Evolutionary conservation across 345 rosid species (phyloP).

Genomic region (Melaleuca alternifolia): DNA sequence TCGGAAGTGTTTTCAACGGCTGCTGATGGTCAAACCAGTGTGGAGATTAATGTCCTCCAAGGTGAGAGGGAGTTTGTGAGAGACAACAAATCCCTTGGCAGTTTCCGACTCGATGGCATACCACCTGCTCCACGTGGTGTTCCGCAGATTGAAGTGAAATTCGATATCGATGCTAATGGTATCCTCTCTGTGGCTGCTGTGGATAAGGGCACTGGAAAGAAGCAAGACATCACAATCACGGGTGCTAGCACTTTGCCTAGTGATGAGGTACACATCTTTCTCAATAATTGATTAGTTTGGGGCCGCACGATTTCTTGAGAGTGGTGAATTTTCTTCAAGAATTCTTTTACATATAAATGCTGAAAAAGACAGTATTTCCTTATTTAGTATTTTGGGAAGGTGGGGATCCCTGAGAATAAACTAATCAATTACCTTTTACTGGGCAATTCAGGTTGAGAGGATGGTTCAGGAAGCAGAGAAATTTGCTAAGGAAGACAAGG

Average conservation of each 20-base stretch:
- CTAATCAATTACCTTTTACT: not conserved
- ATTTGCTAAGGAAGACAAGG: conserved; percentile 83
- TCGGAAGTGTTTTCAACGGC: conserved; percentile 99
- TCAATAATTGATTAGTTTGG: not conserved
- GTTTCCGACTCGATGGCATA: conserved; percentile 46
- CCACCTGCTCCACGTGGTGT: conserved; percentile 50
- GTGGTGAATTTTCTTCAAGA: not conserved
- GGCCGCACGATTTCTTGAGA: not conserved
- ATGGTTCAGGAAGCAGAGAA: conserved; percentile 92
- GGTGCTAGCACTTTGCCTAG: conserved; percentile 78
- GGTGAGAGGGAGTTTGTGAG: conserved; percentile 97
- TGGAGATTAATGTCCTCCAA: conserved; percentile 92
- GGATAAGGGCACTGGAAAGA: conserved; percentile 48
- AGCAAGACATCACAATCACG: conserved; percentile 47
- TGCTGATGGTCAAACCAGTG: conserved; percentile 99
- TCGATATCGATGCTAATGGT: conserved; percentile 47
- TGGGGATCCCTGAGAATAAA: not conserved
- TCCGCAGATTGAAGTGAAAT: conserved; percentile 43
- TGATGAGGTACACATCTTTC: conserved; percentile 52
- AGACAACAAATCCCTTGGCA: conserved; percentile 83
- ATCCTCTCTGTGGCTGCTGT: conserved; percentile 41
- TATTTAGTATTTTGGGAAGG: not conserved
- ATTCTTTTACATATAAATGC: not conserved
- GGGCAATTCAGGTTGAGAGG: conserved; percentile 48
- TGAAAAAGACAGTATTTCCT: not conserved